Evolutionary conservation across 345 rosid species (phyloP).

Genomic region (Acer negundo): DNA sequence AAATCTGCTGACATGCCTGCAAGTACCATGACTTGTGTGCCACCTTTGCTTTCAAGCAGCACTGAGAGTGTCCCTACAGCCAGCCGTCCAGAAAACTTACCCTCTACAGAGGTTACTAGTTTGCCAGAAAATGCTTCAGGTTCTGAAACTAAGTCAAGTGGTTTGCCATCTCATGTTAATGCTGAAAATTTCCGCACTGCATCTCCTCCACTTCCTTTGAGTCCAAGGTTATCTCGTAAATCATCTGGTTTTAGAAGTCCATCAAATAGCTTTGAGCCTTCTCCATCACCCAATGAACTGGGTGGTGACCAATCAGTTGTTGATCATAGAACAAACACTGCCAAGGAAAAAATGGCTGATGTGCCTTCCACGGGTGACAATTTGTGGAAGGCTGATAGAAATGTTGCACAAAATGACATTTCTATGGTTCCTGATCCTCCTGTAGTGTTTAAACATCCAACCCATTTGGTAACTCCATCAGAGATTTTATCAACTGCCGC

Average conservation of each 20-base stretch:
- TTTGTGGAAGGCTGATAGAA: conserved; percentile 41
- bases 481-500: conserved; percentile 58
- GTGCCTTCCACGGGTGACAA: conserved; percentile 35
- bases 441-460: conserved; percentile 54
- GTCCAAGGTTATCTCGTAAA: conserved; percentile 43
- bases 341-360: conserved; percentile 32
- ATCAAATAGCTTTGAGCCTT: conserved; percentile 33
- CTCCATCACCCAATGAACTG: conserved; percentile 33
- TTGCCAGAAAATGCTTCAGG: conserved; percentile 33
- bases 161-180: conserved; percentile 36
- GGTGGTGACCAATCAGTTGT: conserved; percentile 38
- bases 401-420: conserved; percentile 35
- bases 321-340: conserved; percentile 38
- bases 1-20: conserved; percentile 33
- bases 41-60: conserved; percentile 28
- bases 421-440: conserved; percentile 43
- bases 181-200: conserved; percentile 35
- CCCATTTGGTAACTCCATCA: conserved; percentile 71
- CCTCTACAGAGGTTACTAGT: conserved; percentile 40
- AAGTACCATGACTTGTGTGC: conserved; percentile 20
- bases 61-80: conserved; percentile 27
- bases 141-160: conserved; percentile 34
- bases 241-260: conserved; percentile 48
- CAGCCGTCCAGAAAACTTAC: conserved; percentile 35
- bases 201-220: conserved; percentile 45